Evolutionary conservation across 1,139 yeast genomes (phyloP), one percentile per base, ranked within the genome.

Genomic region (Hanseniaspora uvarum): DNA sequence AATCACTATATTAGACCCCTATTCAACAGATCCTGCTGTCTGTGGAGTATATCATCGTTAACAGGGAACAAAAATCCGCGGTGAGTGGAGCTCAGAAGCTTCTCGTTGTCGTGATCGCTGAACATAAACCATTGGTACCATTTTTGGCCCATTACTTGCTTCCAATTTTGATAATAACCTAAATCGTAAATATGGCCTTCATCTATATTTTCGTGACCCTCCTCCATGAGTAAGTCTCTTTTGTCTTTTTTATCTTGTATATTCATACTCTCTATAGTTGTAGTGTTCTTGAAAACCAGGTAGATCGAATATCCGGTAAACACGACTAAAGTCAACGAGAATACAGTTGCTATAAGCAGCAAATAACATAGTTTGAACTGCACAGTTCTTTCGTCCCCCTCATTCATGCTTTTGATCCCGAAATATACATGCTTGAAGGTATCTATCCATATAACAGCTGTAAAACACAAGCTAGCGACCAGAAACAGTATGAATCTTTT

Each of bases 261-360:
- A 56, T 83, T 88, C 68, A 84, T 82, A 53, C 80, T 72, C 67
- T 92, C 99, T 28, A 92, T 76, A 0, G 97, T 92, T 11, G 97
- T 88, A 56, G 72, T 71, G 66, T 92, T 92, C 10, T 65, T 68
- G 18, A 78, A 58, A 12, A 86, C 66, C 60, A 86, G 74, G 60
- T 78, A 86, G 3, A 81, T 56, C 55, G 83, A 78, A 64, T 83
- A 83, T 1, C 67, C 70, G 0, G 79, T 68, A 65, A 92, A 89
- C 0, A 76, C 65, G 0, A 73, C 65, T 14, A 86, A 73, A 2
- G 94, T 77, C 0, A 85, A 58, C n/a, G 75, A 74, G 63, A 86
- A 77, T n/a, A 84, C 78, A 10, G 79, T 61, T 1, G 86, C 75
- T 1, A 86, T 56, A 3, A 86, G 70, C 5, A 43, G 18, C 19